Evolutionary conservation across 176 grass and related monocot genomes (phyloP), one percentile per base, ranked within the genome.

Genomic region (Guadua angustifolia): DNA sequence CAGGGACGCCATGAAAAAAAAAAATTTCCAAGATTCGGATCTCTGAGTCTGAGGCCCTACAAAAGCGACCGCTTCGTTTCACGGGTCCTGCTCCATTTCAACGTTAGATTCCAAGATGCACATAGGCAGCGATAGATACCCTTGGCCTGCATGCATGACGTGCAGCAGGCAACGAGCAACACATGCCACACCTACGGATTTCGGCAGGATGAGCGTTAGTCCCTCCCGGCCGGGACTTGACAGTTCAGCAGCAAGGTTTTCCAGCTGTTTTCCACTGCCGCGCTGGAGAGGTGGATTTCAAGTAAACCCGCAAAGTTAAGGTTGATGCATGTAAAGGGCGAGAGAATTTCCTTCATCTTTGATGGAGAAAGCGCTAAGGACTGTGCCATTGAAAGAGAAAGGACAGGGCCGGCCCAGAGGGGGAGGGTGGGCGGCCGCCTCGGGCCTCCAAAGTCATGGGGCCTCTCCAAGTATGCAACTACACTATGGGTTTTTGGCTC

Each of bases 1-100:
- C 22, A 17, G 52, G 69, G 67, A 33, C 43, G 44, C 53, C 62
- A 77, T 11, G 47, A 49, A 29, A 53, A 59, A 75, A 71, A 8
- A 35, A n/a, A n/a, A n/a, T 29, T 9, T 72, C 44, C 22, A 9
- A 82, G 83, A 86, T 86, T 82, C 78, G 88, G 57, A 89, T 85
- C 83, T 77, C 6, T 1, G 4, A 8, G 77, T 77, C 6, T 1
- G 4, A 8, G 77, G 71, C 60, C 0, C 83, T 72, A 21, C 56
- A 47, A 65, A 33, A 52, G 11, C 1, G 68, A 47, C 60, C 11
- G 4, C 13, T 69, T 26, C 6, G 7, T 69, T 26, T 61, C 24
- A 35, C 42, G 5, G 21, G 35, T 39, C 10, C 62, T 53, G 44
- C 45, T 19, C 60, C 29, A 29, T 61, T 50, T 45, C 14, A 50